Conservation (phyloP, 495 filamentous ascomycete genomes). For the Penicillium pulvis region DNA sequence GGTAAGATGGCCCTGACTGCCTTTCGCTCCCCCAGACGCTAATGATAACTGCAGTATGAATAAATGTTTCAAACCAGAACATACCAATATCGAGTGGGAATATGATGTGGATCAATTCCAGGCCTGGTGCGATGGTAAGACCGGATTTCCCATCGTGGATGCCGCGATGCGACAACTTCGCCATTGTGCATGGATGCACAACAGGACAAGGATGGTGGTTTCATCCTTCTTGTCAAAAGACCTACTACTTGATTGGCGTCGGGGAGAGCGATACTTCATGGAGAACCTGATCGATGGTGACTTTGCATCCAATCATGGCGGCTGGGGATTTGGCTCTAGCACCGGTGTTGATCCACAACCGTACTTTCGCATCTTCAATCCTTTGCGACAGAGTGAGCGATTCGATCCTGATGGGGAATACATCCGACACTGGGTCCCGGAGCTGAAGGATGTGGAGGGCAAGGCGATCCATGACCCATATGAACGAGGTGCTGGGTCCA, state of each 20-base stretch:
- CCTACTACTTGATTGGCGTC: conserved; percentile 85
- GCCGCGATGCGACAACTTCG: conserved; percentile 87
- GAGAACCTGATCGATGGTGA: conserved; percentile 86
- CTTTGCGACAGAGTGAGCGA: conserved; percentile 80
- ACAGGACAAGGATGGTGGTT: conserved; percentile 85
- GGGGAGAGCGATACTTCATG: conserved; percentile 90
- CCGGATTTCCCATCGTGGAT: conserved; percentile 87
- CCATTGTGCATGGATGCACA: conserved; percentile 80
- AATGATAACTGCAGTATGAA: conserved; percentile 66
- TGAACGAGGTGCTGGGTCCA: conserved; percentile 57
- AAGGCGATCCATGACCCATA: conserved; percentile 80
- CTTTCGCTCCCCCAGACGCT: background rate
- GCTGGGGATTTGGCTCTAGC: conserved; percentile 82
- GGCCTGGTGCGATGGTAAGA: conserved; percentile 75
- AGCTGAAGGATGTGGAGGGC: conserved; percentile 59
- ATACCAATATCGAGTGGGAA: conserved; percentile 81
- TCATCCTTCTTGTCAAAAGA: conserved; percentile 89
- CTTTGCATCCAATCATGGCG: conserved; percentile 90
- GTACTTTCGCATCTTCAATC: conserved; percentile 92
- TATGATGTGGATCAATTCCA: conserved; percentile 67
- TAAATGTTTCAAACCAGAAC: conserved; percentile 89
- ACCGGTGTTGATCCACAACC: conserved; percentile 91
- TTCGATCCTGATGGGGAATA: conserved; percentile 63
- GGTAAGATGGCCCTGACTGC: conserved; percentile 49
- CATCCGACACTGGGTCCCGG: conserved; percentile 62